Evolutionary conservation across 352 stramenopile genomes (phyloP).

Genomic region (Globisporangium spiculum): DNA sequence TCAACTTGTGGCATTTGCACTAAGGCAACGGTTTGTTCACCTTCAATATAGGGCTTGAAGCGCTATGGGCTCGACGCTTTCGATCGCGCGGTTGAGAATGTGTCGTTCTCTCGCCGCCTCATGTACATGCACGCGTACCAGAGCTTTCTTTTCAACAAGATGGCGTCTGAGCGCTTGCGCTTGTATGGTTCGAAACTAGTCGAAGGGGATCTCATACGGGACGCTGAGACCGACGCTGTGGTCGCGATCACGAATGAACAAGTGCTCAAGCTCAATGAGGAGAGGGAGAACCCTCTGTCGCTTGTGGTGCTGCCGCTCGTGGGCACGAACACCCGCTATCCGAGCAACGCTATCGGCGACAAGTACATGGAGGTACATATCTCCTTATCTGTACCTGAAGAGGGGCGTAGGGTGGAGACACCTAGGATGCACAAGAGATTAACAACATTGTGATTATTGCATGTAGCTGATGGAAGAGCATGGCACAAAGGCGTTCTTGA

Average conservation of each 20-base stretch:
- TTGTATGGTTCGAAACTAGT: constrained; percentile 37
- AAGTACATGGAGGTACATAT: constrained; percentile 38
- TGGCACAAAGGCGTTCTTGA: constrained; percentile 38
- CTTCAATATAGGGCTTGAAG: constrained; percentile 42
- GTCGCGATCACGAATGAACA: constrained; percentile 34
- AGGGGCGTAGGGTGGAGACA: neutral
- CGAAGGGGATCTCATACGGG: constrained; percentile 53
- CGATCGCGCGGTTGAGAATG: constrained; percentile 46
- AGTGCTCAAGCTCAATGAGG: constrained; percentile 37
- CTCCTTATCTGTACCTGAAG: neutral
- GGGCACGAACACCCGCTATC: constrained; percentile 48
- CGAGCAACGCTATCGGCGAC: constrained; percentile 41
- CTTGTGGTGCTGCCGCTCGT: constrained; percentile 56
- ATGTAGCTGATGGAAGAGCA: constrained; percentile 46
- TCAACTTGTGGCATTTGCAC: neutral
- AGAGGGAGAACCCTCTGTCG: constrained; percentile 24
- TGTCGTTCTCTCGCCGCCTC: constrained; percentile 55
- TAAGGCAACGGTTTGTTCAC: neutral
- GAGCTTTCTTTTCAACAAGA: constrained; percentile 69
- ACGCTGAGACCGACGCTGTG: constrained; percentile 22
- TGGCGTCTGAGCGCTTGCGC: constrained; percentile 50
- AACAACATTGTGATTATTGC: neutral
- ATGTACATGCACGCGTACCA: constrained; percentile 83
- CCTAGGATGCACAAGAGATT: neutral
- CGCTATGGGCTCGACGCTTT: constrained; percentile 47